Evolutionary conservation across 192 early-diverging fungal species (phyloP), one percentile per base, ranked within the genome.

Genomic region (Entomortierella beljakovae): DNA sequence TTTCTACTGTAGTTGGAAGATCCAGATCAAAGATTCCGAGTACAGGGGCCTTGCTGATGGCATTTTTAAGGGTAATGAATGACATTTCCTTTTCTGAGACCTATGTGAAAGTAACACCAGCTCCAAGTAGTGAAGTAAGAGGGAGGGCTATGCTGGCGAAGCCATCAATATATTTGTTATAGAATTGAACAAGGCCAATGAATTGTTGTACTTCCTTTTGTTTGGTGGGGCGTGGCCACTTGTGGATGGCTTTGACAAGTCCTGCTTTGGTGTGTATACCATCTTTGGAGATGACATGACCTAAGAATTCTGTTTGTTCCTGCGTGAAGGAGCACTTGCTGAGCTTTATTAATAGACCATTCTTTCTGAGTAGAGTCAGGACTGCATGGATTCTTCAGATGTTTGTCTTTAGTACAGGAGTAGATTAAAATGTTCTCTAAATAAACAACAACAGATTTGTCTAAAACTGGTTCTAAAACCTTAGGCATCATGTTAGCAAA

Each of bases 221-320:
- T 32, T 70, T 80, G 5, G 20, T n/a, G 16, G 59, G 71, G 28
- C 52, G 18, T 22, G 72, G 59, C 70, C 71, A 72, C 8, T 68
- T 53, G 0, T 43, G 22, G 13, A 81, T 56, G 32, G 67, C 69
- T 5, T 62, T 54, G 16, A 74, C 53, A 13, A 79, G 71, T 6
- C 61, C 54, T 0, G 16, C 34, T 48, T 66, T 64, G 6, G 63
- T 56, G n/a, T 61, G 52, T 28, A 83, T 46, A 23, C 75, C 75
- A 16, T 68, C 13, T 6, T 35, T 49, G 25, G 66, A 57, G 22
- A 83, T 55, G 29, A 57, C 49, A 59, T 80, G 68, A 11, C 75
- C 80, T 5, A 81, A 34, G 42, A 71, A 84, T 35, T 84, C 55
- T 1, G 81, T 73, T 28, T 63, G 16, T 28, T 51, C 25, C 57